Conservation (phyloP, 2,329 filamentous ascomycete genomes). For the Xylariomycetidae sp. region DNA sequence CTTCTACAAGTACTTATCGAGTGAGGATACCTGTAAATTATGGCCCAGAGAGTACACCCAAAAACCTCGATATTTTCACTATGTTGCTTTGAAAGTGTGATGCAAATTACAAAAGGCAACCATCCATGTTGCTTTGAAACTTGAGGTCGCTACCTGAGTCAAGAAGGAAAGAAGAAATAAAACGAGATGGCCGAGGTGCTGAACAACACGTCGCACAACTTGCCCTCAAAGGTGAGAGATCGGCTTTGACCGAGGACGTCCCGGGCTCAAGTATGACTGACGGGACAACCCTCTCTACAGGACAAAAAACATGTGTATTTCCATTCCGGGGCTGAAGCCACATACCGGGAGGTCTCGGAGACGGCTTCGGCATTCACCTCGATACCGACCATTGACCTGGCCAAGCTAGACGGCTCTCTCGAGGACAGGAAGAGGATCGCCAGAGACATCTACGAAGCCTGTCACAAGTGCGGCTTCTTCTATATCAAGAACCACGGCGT, state of each 20-base stretch:
- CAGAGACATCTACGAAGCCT: conserved; percentile 1
- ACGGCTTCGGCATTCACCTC: conserved; percentile 24
- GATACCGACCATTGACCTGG: conserved; percentile 29
- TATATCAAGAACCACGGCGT: conserved; percentile 3
- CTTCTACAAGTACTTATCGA: too few relatives aligned
- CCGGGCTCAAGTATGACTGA: neutral
- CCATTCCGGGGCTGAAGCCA: conserved; percentile 26
- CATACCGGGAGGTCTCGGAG: conserved; percentile 24
- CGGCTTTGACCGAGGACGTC: neutral
- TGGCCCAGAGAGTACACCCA: too few relatives aligned
- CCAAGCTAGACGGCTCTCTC: conserved; percentile 14
- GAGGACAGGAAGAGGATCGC: conserved; percentile 1
- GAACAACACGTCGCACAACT: neutral
- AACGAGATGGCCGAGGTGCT: conserved; percentile 2
- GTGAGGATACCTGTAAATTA: too few relatives aligned
- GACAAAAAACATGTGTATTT: conserved; percentile 25
- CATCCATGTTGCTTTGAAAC: neutral
- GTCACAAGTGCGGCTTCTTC: conserved; percentile 1
- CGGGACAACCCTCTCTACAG: conserved; percentile 3
- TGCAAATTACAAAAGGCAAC: too few relatives aligned
- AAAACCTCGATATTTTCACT: too few relatives aligned
- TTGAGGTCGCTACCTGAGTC: neutral
- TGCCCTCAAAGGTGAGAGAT: neutral
- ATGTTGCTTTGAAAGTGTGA: too few relatives aligned
- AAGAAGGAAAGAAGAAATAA: too few relatives aligned